phyloP scores from a whole-genome alignment of 2,329 filamentous ascomycete species.

The Sclerotinia subarctica region DNA sequence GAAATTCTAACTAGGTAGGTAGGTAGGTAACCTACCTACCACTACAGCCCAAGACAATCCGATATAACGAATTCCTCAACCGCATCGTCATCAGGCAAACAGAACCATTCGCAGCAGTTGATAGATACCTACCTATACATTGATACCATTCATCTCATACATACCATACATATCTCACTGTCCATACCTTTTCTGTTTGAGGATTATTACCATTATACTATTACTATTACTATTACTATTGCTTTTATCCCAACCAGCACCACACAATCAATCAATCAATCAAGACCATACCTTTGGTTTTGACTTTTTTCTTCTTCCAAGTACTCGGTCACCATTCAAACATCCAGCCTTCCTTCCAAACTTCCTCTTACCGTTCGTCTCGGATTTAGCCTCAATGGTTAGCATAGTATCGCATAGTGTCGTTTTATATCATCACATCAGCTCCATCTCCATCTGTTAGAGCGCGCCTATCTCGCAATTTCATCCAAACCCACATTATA shows the following conservation, averaged over 20 bases:
- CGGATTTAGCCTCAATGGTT: background rate
- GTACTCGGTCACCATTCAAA: background rate
- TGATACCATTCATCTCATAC: background rate
- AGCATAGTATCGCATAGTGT: background rate
- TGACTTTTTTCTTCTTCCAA: background rate
- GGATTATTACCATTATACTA: background rate
- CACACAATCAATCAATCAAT: no score
- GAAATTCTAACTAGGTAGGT: no score
- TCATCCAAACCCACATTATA: background rate
- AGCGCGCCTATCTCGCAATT: conserved; percentile 4
- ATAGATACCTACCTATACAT: no score
- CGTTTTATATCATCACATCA: background rate
- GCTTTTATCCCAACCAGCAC: no score
- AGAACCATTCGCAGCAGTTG: no score
- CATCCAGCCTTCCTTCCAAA: background rate
- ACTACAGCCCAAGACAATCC: background rate
- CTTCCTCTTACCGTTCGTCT: background rate
- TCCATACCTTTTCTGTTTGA: background rate
- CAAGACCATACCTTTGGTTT: background rate
- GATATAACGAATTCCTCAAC: background rate
- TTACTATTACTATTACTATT: no score
- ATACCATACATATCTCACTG: background rate
- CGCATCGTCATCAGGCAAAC: no score
- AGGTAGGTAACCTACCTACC: no score
- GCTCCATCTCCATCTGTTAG: background rate